A percentile compares a stretch with the other conserved stretches of the same genome.
Evolutionary conservation across 257 asterid genomes (phyloP).

Genomic region (Penstemon barbatus): DNA sequence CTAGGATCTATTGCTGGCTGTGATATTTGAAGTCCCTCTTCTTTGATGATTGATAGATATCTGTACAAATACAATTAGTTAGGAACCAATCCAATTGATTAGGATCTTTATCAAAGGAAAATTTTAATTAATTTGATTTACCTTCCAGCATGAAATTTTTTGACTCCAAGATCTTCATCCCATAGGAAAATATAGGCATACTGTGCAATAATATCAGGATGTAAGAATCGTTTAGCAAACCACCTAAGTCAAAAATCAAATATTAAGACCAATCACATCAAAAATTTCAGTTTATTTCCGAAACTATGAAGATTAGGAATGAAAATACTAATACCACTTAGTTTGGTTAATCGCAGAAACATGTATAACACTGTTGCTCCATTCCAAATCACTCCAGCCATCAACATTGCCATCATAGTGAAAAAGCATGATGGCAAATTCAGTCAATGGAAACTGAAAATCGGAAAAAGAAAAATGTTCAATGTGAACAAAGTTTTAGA

Average conservation of each 20-base stretch:
- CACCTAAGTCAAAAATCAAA: slow-evolving; percentile 49
- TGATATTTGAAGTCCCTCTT: slow-evolving; percentile 76
- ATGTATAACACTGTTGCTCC: slow-evolving; percentile 61
- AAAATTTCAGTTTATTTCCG: slow-evolving; percentile 5
- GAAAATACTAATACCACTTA: slow-evolving; percentile 50
- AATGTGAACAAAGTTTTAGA: neutral
- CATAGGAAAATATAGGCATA: slow-evolving; percentile 70
- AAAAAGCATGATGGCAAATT: slow-evolving; percentile 67
- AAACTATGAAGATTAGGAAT: neutral
- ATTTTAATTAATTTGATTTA: slow-evolving; percentile 18
- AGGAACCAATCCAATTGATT: too few species aligned
- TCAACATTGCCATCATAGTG: slow-evolving; percentile 76
- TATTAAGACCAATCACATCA: neutral
- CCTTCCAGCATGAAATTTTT: slow-evolving; percentile 66
- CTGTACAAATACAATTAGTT: slow-evolving; percentile 33
- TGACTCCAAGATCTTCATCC: slow-evolving; percentile 87
- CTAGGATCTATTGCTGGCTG: slow-evolving; percentile 79
- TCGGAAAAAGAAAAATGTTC: slow-evolving; percentile 20
- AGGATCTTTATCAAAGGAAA: neutral
- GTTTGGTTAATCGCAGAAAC: slow-evolving; percentile 75
- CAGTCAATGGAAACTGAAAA: slow-evolving; percentile 50
- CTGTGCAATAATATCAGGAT: slow-evolving; percentile 68
- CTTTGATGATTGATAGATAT: slow-evolving; percentile 53
- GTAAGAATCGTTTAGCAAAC: slow-evolving; percentile 88
- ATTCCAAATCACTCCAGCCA: slow-evolving; percentile 67